A percentile compares a stretch with the other conserved stretches of the same genome.
Conservation (phyloP, 2,329 filamentous ascomycete genomes). For the Cordyceps militaris region DNA sequence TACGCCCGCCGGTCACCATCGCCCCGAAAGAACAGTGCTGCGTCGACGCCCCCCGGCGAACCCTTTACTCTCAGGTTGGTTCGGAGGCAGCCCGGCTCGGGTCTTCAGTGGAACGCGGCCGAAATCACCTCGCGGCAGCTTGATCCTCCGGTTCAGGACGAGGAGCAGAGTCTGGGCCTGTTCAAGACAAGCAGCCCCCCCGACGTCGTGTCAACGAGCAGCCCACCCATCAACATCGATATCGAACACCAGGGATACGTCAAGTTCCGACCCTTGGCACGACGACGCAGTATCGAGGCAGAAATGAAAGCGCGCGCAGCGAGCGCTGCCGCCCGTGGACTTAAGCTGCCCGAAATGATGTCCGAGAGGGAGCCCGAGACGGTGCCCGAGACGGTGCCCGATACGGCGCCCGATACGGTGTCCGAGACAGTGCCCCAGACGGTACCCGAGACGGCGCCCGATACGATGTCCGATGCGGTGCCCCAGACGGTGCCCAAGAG, state of each 20-base stretch:
- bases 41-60: conserved; percentile 25
- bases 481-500: no score
- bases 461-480: no score
- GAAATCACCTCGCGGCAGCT: conserved; percentile 51
- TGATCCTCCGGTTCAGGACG: conserved; percentile 21
- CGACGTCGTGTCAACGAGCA: conserved; percentile 17
- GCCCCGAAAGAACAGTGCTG: conserved; percentile 27
- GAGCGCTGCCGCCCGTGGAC: conserved; percentile 8
- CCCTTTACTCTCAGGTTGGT: conserved; percentile 58
- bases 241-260: conserved; percentile 51
- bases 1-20: conserved; percentile 28
- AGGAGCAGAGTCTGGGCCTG: neutral
- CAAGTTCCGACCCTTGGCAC: conserved; percentile 47
- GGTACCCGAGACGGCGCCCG: no score
- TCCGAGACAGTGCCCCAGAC: no score
- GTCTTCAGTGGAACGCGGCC: conserved; percentile 69
- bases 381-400: no score
- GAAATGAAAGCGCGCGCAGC: conserved; percentile 9
- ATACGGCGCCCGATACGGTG: no score
- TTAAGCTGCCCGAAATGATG: conserved; percentile 15
- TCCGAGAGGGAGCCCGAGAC: no score
- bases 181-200: conserved; percentile 12
- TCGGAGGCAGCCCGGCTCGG: conserved; percentile 62
- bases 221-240: conserved; percentile 43
- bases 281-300: conserved; percentile 30